phyloP scores from a whole-genome alignment of 2,329 filamentous ascomycete species.

The Fusarium piperis region DNA sequence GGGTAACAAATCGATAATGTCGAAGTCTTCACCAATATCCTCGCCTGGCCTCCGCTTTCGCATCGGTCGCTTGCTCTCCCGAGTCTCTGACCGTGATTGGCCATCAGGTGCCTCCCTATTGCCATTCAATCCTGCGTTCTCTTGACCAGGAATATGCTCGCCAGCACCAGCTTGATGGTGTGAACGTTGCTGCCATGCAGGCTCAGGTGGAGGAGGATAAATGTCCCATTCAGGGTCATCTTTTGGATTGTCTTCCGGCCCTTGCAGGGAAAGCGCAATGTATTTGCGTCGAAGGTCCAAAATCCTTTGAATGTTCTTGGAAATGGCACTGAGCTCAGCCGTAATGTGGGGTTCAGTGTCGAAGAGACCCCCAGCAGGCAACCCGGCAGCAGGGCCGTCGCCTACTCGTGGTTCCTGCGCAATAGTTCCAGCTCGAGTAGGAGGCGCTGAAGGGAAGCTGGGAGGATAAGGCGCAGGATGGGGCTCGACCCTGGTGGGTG shows the following conservation, averaged over 20 bases:
- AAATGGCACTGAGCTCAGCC: conserved; percentile 85
- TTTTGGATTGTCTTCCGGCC: conserved; percentile 85
- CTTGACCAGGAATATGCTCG: conserved; percentile 33
- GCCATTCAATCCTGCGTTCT: conserved; percentile 24
- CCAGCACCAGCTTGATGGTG: conserved; percentile 14
- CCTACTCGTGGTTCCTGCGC: conserved; percentile 20
- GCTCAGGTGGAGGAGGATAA: conserved; percentile 91
- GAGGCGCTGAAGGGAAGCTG: conserved; percentile 7
- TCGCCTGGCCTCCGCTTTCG: conserved; percentile 85
- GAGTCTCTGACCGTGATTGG: conserved; percentile 33
- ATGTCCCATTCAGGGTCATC: conserved; percentile 86
- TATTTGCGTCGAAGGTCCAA: conserved; percentile 90
- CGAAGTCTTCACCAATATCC: conserved; percentile 92
- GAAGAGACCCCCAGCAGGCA: conserved; percentile 62
- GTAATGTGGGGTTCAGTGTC: conserved; percentile 83
- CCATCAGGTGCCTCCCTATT: conserved; percentile 12
- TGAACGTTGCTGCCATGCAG: conserved; percentile 72
- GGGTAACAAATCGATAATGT: conserved; percentile 79
- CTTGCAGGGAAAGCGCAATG: conserved; percentile 84
- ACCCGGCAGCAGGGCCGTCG: conserved; percentile 33
- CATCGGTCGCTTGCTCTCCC: conserved; percentile 55
- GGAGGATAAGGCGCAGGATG: conserved; percentile 12
- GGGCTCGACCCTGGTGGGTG: conserved; percentile 16
- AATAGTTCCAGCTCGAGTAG: conserved; percentile 11
- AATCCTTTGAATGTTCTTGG: conserved; percentile 90